phyloP scores from a whole-genome alignment of 371 early-diverging fungal genomes.

The Apophysomyces trapeziformis region DNA sequence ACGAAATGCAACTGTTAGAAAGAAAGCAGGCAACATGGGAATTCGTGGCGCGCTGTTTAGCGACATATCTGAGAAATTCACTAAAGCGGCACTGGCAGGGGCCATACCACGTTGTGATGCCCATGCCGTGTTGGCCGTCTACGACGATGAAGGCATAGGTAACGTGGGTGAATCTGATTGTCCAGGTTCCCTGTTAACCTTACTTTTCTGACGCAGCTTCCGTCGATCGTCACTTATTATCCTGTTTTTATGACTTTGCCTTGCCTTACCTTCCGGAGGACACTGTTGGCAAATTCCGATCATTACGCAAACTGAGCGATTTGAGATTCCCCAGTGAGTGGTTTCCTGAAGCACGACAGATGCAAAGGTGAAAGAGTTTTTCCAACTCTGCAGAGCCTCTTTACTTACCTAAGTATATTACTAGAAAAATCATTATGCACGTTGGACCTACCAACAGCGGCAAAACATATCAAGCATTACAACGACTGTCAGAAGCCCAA shows the following conservation, averaged over 20 bases:
- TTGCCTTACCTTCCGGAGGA: constrained; percentile 43
- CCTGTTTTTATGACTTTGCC: constrained; percentile 38
- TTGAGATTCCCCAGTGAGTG: constrained; percentile 83
- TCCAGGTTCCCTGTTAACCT: neutral
- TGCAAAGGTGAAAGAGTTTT: constrained; percentile 59
- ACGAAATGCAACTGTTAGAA: constrained; percentile 20
- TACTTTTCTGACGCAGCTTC: constrained; percentile 13
- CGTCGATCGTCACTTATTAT: constrained; percentile 38
- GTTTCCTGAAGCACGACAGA: constrained; percentile 73
- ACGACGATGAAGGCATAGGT: constrained; percentile 19
- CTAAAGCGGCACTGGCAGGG: constrained; percentile 21
- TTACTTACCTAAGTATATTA: neutral
- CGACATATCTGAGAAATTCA: constrained; percentile 25
- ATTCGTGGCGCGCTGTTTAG: constrained; percentile 25
- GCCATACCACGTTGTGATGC: constrained; percentile 22
- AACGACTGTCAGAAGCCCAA: constrained; percentile 66
- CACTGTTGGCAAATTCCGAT: constrained; percentile 36
- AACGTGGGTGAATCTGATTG: neutral
- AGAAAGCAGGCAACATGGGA: constrained; percentile 30
- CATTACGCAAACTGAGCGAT: constrained; percentile 71
- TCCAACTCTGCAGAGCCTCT: neutral
- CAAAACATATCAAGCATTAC: constrained; percentile 90
- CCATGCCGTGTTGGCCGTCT: constrained; percentile 1
- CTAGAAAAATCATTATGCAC: constrained; percentile 84
- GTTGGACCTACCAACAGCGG: constrained; percentile 98